These are phyloP conservation scores for Pseudopyrenochaeta lycopersici DNA, from an alignment of 2,329 filamentous ascomycete genomes.

Conservation along the genomic window DNA sequence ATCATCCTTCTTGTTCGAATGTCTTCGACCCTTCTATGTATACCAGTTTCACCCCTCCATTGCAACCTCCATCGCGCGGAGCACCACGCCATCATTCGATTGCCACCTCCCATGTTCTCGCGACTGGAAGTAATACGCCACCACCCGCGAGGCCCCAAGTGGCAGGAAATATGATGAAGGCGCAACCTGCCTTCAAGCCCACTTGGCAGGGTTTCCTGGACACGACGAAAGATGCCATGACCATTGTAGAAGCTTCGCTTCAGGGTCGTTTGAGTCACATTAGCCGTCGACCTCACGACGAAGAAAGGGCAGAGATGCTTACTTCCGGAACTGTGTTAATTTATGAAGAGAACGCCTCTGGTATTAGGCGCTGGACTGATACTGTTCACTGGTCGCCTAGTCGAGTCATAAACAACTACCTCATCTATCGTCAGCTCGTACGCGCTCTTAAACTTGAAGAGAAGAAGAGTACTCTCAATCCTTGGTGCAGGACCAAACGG, in stretches of 20 bases:
- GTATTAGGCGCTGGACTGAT: conserved; percentile 95
- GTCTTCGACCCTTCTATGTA: conserved; percentile 45
- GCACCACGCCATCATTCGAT: conserved; percentile 42
- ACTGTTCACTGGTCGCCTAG: conserved; percentile 91
- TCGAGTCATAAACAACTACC: conserved; percentile 83
- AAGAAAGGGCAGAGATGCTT: conserved; percentile 80
- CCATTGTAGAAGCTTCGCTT: conserved; percentile 82
- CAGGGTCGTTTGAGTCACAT: conserved; percentile 76
- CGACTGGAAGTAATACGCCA: conserved; percentile 36
- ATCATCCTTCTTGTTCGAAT: conserved; percentile 32
- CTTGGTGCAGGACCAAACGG: conserved; percentile 47
- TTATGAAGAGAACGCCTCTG: conserved; percentile 89
- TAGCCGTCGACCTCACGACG: conserved; percentile 83
- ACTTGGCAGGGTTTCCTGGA: conserved; percentile 74
- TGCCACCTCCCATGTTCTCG: conserved; percentile 37
- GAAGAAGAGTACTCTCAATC: conserved; percentile 47
- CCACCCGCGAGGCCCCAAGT: conserved; percentile 40
- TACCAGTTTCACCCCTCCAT: conserved; percentile 31
- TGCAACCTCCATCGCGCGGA: conserved; percentile 29
- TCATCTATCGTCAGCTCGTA: conserved; percentile 81
- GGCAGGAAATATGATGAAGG: conserved; percentile 42
- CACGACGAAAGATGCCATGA: conserved; percentile 78
- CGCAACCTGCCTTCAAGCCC: conserved; percentile 61
- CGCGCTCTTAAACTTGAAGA: conserved; percentile 48
- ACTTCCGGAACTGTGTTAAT: conserved; percentile 88